Evolutionary conservation across 208 protist genomes (phyloP), one percentile per base, ranked within the genome.

Genomic region (Leishmania turanica): DNA sequence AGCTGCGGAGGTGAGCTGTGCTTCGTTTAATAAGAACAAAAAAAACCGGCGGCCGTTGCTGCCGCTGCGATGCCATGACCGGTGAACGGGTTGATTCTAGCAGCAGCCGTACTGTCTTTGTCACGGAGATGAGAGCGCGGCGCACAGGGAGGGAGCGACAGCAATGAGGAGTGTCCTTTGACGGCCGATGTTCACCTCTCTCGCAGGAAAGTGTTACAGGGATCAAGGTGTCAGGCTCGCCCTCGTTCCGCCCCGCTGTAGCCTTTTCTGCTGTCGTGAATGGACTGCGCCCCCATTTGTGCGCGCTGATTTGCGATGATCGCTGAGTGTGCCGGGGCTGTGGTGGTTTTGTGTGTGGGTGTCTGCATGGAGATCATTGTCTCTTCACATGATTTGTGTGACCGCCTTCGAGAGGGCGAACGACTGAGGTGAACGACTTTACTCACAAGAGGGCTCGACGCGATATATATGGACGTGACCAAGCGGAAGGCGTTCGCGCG

Each of bases 1-100:
- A 56, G 27, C 53, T 65, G 62, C 82, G 73, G 24, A 62, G 69
- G 9, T 86, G 49, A 82, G 34, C 42, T 51, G 2, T 19, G 21
- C n/a, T 8, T 31, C 19, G 19, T 70, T 21, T 70, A 34, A 70
- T 17, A 34, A 54, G 15, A 54, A 54, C 19, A 54, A 54, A 54
- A 54, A 15, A 34, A 7, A 45, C 9, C 13, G 24, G 17, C 2
- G 37, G 37, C 13, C 19, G 17, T 70, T 13, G 9, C 37, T 17
- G 19, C 3, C 17, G 37, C 37, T 21, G 3, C 37, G 19, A 19
- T 15, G 65, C 3, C 17, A 4, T 27, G 19, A n/a, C 65, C 0
- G 37, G 17, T 70, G 37, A 27, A 8, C 37, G 5, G 19, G 21
- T 8, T 47, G 37, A 45, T 45, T 27, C 5, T 45, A 27, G 65